phyloP scores from a whole-genome alignment of 768 basidiomycete species.

The Chiua virens region DNA sequence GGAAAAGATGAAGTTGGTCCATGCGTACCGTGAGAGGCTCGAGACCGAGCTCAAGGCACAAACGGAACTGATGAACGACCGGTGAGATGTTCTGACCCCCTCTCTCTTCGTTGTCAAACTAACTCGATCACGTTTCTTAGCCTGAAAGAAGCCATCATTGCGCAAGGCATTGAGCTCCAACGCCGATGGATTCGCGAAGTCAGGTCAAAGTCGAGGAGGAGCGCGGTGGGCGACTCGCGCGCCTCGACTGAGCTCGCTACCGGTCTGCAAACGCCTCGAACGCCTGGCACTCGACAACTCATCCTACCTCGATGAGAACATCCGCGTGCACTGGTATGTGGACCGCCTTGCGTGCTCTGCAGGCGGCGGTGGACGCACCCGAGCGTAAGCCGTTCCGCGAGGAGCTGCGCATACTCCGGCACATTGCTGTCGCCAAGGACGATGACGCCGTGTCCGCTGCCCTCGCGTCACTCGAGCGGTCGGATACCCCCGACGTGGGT shows the following conservation, averaged over 20 bases:
- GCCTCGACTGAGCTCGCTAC: slow-evolving; percentile 91
- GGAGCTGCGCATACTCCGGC: slow-evolving; percentile 81
- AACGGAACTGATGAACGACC: slow-evolving; percentile 91
- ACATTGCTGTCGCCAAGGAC: slow-evolving; percentile 68
- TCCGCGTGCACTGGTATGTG: slow-evolving; percentile 89
- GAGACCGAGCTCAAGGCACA: slow-evolving; percentile 84
- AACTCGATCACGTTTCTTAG: slow-evolving; percentile 39
- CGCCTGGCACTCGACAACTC: slow-evolving; percentile 91
- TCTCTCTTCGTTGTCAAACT: background rate
- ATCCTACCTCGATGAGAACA: slow-evolving; percentile 87
- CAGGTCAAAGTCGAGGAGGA: slow-evolving; percentile 94
- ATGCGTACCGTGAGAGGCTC: slow-evolving; percentile 83
- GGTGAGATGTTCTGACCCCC: slow-evolving; percentile 48
- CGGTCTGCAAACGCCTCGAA: slow-evolving; percentile 87
- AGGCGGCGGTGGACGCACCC: slow-evolving; percentile 61
- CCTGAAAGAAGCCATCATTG: slow-evolving; percentile 90
- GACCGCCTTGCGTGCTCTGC: slow-evolving; percentile 86
- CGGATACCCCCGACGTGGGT: slow-evolving; percentile 73
- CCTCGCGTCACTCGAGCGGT: slow-evolving; percentile 65
- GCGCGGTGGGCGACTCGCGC: slow-evolving; percentile 91
- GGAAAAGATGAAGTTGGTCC: slow-evolving; percentile 70
- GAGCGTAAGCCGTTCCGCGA: slow-evolving; percentile 83
- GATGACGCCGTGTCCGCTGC: slow-evolving; percentile 66
- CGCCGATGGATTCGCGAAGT: slow-evolving; percentile 95
- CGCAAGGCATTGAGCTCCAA: slow-evolving; percentile 97